A percentile compares a stretch with the other conserved stretches of the same genome.
These are phyloP conservation scores for Leptomonas seymouri DNA, from an alignment of 208 protist species.

Conservation along the genomic window DNA sequence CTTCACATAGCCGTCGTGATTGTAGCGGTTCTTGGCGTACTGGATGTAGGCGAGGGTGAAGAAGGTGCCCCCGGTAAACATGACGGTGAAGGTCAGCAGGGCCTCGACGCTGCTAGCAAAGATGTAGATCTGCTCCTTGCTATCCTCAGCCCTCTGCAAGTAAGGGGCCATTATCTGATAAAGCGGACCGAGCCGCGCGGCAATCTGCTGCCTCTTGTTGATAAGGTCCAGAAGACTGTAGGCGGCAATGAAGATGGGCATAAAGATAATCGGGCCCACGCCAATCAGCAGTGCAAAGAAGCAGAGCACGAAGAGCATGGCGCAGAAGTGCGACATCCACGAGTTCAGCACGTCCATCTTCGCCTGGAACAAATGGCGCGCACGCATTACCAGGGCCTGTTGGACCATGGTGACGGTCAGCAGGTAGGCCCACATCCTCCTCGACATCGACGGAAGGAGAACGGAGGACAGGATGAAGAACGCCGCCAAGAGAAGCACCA, in stretches of 20 bases:
- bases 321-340: slow-evolving; percentile 61
- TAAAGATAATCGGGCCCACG: slow-evolving; percentile 44
- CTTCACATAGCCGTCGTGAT: slow-evolving; percentile 64
- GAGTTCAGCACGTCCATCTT: slow-evolving; percentile 42
- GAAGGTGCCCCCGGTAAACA: slow-evolving; percentile 68
- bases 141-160: slow-evolving; percentile 38
- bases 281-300: slow-evolving; percentile 48
- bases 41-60: slow-evolving; percentile 83
- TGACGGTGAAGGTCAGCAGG: slow-evolving; percentile 66
- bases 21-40: slow-evolving; percentile 79
- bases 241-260: slow-evolving; percentile 42
- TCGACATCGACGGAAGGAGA: slow-evolving; percentile 26
- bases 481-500: slow-evolving; percentile 20
- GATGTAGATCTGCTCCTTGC: slow-evolving; percentile 37
- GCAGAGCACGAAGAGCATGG: slow-evolving; percentile 55
- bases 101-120: slow-evolving; percentile 66
- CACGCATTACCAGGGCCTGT: slow-evolving; percentile 49
- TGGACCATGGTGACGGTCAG: slow-evolving; percentile 48
- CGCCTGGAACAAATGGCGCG: slow-evolving; percentile 41
- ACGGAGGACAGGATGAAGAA: slow-evolving; percentile 30
- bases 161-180: slow-evolving; percentile 40
- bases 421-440: slow-evolving; percentile 40
- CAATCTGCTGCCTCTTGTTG: slow-evolving; percentile 37
- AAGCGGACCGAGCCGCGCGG: slow-evolving; percentile 31
- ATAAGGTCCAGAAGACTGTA: slow-evolving; percentile 57